Conservation (phyloP, 2,329 filamentous ascomycete genomes). For the Xylaria sp. region DNA sequence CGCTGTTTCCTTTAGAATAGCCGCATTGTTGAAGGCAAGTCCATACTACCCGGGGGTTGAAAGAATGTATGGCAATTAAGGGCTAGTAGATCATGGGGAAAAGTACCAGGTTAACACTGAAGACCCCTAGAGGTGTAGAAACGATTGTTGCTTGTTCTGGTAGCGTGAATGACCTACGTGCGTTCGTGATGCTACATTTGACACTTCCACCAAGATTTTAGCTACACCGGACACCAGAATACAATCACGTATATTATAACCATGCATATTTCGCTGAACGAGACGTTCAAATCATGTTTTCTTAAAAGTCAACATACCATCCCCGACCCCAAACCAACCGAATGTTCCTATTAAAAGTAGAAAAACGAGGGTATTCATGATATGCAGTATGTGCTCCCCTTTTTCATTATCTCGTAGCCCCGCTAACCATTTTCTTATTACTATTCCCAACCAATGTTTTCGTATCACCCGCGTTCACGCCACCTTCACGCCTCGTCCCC, state of each 20-base stretch:
- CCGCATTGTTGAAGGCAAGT: no score
- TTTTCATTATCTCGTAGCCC: neutral
- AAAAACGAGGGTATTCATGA: slow-evolving; percentile 5
- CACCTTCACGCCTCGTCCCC: slow-evolving; percentile 27
- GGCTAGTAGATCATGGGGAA: no score
- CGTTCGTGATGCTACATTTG: no score
- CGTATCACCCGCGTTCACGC: neutral
- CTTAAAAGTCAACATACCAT: neutral
- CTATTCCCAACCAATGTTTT: neutral
- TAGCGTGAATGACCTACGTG: no score
- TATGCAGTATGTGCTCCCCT: neutral
- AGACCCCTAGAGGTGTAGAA: no score
- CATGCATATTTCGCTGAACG: neutral
- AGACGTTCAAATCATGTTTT: neutral
- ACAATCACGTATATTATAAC: no score
- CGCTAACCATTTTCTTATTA: neutral
- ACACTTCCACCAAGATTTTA: neutral
- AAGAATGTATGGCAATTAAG: no score
- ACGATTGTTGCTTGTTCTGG: no score
- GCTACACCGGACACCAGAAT: neutral
- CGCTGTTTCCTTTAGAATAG: no score
- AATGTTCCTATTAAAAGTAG: neutral
- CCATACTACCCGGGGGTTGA: no score
- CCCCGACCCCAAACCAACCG: neutral
- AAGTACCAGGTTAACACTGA: no score